Evolutionary conservation across 257 asterid genomes (phyloP).

Genomic region (Perilla frutescens): DNA sequence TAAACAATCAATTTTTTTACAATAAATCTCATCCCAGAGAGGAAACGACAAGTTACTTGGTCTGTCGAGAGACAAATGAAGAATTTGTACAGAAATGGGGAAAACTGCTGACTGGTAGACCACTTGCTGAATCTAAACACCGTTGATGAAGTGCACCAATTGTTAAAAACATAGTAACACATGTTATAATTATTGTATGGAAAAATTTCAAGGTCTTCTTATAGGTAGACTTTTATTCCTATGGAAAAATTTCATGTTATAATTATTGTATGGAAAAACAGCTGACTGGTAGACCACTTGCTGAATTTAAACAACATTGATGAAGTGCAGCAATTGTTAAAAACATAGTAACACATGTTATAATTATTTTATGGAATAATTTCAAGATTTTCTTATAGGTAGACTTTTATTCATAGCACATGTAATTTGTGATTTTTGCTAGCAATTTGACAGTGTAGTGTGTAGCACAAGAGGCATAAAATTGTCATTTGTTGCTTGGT

Average conservation of each 20-base stretch:
- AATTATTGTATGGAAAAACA: too few species aligned
- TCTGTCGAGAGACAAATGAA: background rate
- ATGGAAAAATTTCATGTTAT: background rate
- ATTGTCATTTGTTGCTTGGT: background rate
- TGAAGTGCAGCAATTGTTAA: too few species aligned
- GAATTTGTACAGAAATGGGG: background rate
- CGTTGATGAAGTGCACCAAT: too few species aligned
- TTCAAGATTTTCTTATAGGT: background rate
- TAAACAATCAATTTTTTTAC: conserved; percentile 14
- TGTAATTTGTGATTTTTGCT: background rate
- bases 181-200: too few species aligned
- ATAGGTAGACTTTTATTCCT: background rate
- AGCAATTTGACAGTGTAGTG: background rate
- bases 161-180: too few species aligned
- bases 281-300: too few species aligned
- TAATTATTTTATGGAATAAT: background rate
- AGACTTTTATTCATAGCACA: background rate
- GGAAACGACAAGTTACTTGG: conserved; percentile 15
- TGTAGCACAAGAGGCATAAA: conserved; percentile 8
- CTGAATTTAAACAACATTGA: too few species aligned
- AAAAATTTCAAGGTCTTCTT: background rate
- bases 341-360: too few species aligned
- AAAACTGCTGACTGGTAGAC: too few species aligned
- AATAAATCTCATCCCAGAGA: conserved; percentile 10
- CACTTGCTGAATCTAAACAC: too few species aligned